Base-by-base conservation (phyloP, 176 grass and related monocot genomes). In the Hordeum vulgare region DNA sequence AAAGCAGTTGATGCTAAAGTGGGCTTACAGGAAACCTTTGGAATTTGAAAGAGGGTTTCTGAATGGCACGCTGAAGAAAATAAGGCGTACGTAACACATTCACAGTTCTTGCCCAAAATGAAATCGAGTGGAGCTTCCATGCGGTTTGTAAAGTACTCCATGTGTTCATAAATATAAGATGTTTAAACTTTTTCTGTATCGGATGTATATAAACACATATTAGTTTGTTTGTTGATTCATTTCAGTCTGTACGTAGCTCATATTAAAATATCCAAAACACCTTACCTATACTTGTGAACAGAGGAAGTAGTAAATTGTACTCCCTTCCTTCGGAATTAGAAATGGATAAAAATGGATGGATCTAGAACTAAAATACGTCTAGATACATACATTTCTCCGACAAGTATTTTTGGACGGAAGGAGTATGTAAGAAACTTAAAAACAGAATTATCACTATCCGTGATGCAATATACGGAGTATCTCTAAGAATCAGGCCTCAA, bases 1-100 rank as follows among this genome's bases (percentile, higher is more conserved):
- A 61, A 21, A 26, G 37, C 83, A 26, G 33, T 21, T 28, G 54
- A 66, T 79, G 39, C 8, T 39, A 6, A 34, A 54, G 0, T 34
- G n/a, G 20, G 56, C 63, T 81, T 77, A 49, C 66, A 86, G 70
- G 76, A 85, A 12, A 8, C 39, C 39, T 62, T 1, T 64, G 24
- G 36, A 41, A 49, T 18, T 68, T 34, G 39, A 24, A 68, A 81
- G 31, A 54, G 8, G 7, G 20, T 68, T 80, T 26, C 29, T 39
- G 8, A 9, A 49, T 72, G 21, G 4, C 54, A 33, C 40, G 27
- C 37, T 45, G 20, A 18, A 24, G 6, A 49, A 29, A 77, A 13
- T 13, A 58, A 76, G 4, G 10, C 14, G 2, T 20, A 6, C 34
- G 2, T 63, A 51, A 14, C 42, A 49, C 73, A 12, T 14, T 80